Base-by-base conservation (phyloP, 2,329 filamentous ascomycete genomes). In the Colletotrichum caudatum region DNA sequence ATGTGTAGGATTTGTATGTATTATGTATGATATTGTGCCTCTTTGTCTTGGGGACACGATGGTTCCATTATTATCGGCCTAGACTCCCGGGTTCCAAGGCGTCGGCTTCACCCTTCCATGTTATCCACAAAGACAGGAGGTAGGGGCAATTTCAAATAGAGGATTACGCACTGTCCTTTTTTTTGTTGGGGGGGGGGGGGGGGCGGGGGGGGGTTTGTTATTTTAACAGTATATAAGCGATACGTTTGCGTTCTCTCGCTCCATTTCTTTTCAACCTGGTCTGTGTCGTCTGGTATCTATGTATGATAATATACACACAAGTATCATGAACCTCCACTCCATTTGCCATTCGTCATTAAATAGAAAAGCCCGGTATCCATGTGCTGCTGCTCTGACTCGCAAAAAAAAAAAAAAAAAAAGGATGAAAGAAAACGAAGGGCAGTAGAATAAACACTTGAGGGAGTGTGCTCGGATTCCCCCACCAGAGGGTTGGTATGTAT, bases 271-370 rank as follows among this genome's bases (percentile, higher is more conserved):
- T 66, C 57, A 53, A 37, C 61, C 60, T 65, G 23, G 14, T 37
- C 39, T 23, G 33, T 16, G 44, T 57, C 44, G 57, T 35, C 39
- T 74, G 73, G 64, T 73, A 74, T 74, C 73, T 74, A 74, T 71
- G 71, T 35, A 67, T 73, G 66, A 64, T 70, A 73, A 50, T 73
- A 35, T 73, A 74, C 70, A 69, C 46, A 69, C 54, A 60, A 54
- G 29, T 44, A 39, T 66, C 53, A 53, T 33, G 29, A 50, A 23
- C 16, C 37, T 23, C 18, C 65, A 44, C 16, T 33, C 59, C 35
- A 51, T 50, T 39, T 66, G 54, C 51, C 48, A 33, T 56, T 56
- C 26, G 53, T 72, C 70, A 66, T 72, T 71, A 71, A 20, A 56
- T 29, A 48, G 23, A 51, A 57, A 66, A 39, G 20, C 33, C 37